phyloP scores from a whole-genome alignment of 768 basidiomycete genomes.

The Piloderma croceum region DNA sequence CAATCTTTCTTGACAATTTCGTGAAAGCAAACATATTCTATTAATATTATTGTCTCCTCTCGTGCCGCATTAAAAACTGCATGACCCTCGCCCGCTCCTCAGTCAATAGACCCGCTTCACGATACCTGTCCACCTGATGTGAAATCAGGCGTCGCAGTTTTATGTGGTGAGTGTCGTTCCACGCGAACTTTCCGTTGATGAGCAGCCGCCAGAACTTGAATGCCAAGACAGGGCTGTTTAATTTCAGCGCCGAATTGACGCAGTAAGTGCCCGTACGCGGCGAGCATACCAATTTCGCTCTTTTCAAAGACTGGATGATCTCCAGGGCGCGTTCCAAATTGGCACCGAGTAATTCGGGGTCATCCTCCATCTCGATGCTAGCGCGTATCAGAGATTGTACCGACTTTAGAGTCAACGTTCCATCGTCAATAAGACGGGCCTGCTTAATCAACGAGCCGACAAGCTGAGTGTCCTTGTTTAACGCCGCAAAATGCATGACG shows the following conservation, averaged over 20 bases:
- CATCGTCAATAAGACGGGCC: constrained; percentile 31
- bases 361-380: constrained; percentile 16
- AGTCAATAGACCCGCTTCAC: constrained; percentile 9
- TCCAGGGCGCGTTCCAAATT: constrained; percentile 39
- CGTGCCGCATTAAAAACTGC: constrained; percentile 26
- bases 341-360: constrained; percentile 19
- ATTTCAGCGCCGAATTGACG: constrained; percentile 43
- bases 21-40: constrained; percentile 35
- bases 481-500: constrained; percentile 52
- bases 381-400: constrained; percentile 41
- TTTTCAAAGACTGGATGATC: constrained; percentile 34
- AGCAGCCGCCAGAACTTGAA: constrained; percentile 56
- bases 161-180: constrained; percentile 43
- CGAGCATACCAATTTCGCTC: constrained; percentile 33
- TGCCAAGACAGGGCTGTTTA: constrained; percentile 46
- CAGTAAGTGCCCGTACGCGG: constrained; percentile 48
- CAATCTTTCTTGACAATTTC: constrained; percentile 24
- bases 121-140: constrained; percentile 22
- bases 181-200: constrained; percentile 39
- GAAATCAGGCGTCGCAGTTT: constrained; percentile 39
- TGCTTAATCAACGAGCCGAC: constrained; percentile 37
- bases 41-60: constrained; percentile 28
- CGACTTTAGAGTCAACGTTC: constrained; percentile 41
- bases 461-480: constrained; percentile 38
- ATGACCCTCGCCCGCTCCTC: constrained; percentile 20